Conservation (phyloP, 768 basidiomycete species). For the Vararia minispora region DNA sequence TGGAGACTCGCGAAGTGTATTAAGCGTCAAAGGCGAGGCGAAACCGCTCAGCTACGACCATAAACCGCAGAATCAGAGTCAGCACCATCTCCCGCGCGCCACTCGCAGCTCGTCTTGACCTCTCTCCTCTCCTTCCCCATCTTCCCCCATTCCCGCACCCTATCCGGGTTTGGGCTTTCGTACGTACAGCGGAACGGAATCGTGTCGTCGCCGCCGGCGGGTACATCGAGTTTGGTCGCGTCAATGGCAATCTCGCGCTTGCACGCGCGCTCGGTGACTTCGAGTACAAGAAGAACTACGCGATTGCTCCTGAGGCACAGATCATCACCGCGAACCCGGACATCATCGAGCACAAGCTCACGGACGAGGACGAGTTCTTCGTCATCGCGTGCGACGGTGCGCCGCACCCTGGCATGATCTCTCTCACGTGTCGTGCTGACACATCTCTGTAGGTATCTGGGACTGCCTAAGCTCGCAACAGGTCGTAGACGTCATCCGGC, state of each 20-base stretch:
- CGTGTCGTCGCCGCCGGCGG: conserved; percentile 89
- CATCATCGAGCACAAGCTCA: conserved; percentile 67
- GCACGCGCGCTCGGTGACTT: conserved; percentile 96
- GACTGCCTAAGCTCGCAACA: conserved; percentile 93
- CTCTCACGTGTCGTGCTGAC: conserved; percentile 6
- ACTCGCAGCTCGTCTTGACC: no score
- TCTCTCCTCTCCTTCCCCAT: conserved; percentile 2
- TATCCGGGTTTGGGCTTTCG: no score
- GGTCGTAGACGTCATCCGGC: conserved; percentile 80
- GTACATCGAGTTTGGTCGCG: conserved; percentile 92
- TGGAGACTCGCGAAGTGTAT: conserved; percentile 88
- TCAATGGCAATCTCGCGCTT: conserved; percentile 94
- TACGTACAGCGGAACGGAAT: conserved; percentile 67
- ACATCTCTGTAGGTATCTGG: conserved; percentile 81
- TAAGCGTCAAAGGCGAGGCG: conserved; percentile 75
- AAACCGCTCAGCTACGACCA: conserved; percentile 91
- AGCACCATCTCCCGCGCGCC: conserved; percentile 23
- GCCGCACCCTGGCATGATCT: conserved; percentile 14
- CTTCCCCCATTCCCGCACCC: conserved; percentile 10
- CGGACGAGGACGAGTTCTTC: conserved; percentile 90
- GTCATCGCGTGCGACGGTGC: conserved; percentile 95
- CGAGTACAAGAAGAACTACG: conserved; percentile 93
- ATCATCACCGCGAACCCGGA: conserved; percentile 95
- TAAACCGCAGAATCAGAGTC: conserved; percentile 83
- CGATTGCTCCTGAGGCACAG: conserved; percentile 75